Evolutionary conservation across 2,329 filamentous ascomycete species (phyloP).

Genomic region (Alternaria gansuensis): DNA sequence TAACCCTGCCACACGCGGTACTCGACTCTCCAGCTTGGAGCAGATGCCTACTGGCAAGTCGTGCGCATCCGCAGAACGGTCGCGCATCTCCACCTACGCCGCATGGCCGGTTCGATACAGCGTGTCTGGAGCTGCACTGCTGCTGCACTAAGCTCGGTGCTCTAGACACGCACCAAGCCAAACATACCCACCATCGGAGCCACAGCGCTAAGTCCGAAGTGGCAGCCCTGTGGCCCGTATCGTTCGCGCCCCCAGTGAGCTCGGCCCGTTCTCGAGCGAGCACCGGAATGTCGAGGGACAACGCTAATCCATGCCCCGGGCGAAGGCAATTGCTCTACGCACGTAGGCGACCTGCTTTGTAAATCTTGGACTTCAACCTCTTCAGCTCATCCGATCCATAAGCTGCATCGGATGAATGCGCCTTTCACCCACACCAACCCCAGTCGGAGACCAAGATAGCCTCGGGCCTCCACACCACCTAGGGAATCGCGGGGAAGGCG

Average conservation of each 20-base stretch:
- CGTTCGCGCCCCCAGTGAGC: slow-evolving; percentile 13
- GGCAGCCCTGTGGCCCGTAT: slow-evolving; percentile 29
- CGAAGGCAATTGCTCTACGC: slow-evolving; percentile 13
- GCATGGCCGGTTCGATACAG: slow-evolving; percentile 7
- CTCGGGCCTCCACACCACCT: slow-evolving; percentile 22
- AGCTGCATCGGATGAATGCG: slow-evolving; percentile 39
- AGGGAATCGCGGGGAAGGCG: slow-evolving; percentile 29
- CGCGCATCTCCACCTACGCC: slow-evolving; percentile 3
- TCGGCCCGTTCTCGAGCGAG: slow-evolving; percentile 54
- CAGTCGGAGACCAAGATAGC: slow-evolving; percentile 20
- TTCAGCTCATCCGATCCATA: slow-evolving; percentile 31
- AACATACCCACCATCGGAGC: slow-evolving; percentile 23
- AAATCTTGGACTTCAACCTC: neutral
- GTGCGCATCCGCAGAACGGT: slow-evolving; percentile 8
- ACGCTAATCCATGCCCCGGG: slow-evolving; percentile 8
- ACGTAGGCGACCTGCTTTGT: neutral
- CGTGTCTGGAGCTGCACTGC: slow-evolving; percentile 5
- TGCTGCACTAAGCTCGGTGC: slow-evolving; percentile 15
- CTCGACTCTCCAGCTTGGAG: slow-evolving; percentile 28
- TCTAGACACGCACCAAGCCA: slow-evolving; percentile 19
- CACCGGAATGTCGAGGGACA: slow-evolving; percentile 11
- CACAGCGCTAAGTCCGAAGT: slow-evolving; percentile 34
- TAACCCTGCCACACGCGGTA: slow-evolving; percentile 26
- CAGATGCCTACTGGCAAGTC: slow-evolving; percentile 14
- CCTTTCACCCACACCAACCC: slow-evolving; percentile 35